Conservation (phyloP, 108 stramenopile genomes). For the Skeletonema grethae region DNA sequence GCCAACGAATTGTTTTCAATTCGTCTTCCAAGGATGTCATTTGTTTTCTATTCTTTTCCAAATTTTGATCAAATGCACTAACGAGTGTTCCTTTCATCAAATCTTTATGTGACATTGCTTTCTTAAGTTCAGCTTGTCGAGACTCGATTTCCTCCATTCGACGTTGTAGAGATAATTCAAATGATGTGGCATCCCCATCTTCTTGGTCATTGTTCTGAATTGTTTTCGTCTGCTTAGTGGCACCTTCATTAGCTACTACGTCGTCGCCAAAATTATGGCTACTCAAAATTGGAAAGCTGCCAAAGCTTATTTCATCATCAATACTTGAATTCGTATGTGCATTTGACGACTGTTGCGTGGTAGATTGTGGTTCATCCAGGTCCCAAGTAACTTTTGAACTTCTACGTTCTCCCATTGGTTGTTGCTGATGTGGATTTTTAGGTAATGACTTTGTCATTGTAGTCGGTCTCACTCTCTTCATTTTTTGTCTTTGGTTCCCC, state of each 20-base stretch:
- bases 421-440: background rate
- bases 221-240: background rate
- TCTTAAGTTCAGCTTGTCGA: conserved; percentile 7
- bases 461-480: conserved; percentile 9
- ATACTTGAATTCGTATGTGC: background rate
- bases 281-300: conserved; percentile 43
- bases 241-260: background rate
- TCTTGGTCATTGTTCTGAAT: conserved; percentile 1
- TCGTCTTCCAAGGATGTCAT: conserved; percentile 21
- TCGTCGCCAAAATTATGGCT: conserved; percentile 31
- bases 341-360: background rate
- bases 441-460: no score
- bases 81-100: conserved; percentile 38
- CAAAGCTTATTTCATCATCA: conserved; percentile 35
- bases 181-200: conserved; percentile 6
- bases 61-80: conserved; percentile 38
- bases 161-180: conserved; percentile 26
- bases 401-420: background rate
- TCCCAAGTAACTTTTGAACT: conserved; percentile 5
- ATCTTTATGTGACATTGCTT: conserved; percentile 34
- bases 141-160: conserved; percentile 32
- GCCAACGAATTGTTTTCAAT: conserved; percentile 29
- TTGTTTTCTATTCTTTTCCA: conserved; percentile 19
- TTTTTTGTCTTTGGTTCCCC: conserved; percentile 37
- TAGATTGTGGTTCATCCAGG: conserved; percentile 1